A percentile compares a stretch with the other conserved stretches of the same genome.
phyloP scores from a whole-genome alignment of 352 stramenopile genomes.

The Phytophthora palmivora region DNA sequence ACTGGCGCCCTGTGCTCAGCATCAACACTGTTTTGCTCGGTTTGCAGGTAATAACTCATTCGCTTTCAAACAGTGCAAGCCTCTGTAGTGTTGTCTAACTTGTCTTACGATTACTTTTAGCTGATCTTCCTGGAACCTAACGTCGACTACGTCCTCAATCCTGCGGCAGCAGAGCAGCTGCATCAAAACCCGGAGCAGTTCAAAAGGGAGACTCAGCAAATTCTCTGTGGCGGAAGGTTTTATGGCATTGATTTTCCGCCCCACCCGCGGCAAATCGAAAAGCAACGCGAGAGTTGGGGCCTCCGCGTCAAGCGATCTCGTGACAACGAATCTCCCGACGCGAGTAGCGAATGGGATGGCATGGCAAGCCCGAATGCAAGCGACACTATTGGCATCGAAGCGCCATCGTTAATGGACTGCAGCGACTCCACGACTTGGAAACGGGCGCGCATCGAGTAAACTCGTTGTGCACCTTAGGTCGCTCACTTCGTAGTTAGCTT shows the following conservation, averaged over 20 bases:
- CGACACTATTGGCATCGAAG: conserved; percentile 31
- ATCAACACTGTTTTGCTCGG: conserved; percentile 89
- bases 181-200: conserved; percentile 56
- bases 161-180: conserved; percentile 56
- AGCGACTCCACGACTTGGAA: conserved; percentile 57
- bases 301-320: conserved; percentile 63
- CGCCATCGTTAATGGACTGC: conserved; percentile 50
- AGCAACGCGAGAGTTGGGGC: conserved; percentile 52
- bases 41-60: conserved; percentile 57
- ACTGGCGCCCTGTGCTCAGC: conserved; percentile 86
- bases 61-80: not conserved
- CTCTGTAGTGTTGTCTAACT: conserved; percentile 1
- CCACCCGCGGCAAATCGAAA: conserved; percentile 67
- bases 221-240: conserved; percentile 66
- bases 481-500: conserved; percentile 4
- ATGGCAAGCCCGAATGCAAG: conserved; percentile 31
- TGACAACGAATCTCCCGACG: conserved; percentile 38
- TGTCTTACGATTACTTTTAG: conserved; percentile 28
- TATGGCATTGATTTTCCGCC: conserved; percentile 70
- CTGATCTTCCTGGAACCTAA: conserved; percentile 84
- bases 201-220: conserved; percentile 65
- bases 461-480: not conserved
- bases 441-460: conserved; percentile 65
- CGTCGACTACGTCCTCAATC: conserved; percentile 76
- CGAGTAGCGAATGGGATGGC: conserved; percentile 45